These are phyloP conservation scores for Phytophthora pini DNA, from an alignment of 352 stramenopile genomes.

Conservation along the genomic window DNA sequence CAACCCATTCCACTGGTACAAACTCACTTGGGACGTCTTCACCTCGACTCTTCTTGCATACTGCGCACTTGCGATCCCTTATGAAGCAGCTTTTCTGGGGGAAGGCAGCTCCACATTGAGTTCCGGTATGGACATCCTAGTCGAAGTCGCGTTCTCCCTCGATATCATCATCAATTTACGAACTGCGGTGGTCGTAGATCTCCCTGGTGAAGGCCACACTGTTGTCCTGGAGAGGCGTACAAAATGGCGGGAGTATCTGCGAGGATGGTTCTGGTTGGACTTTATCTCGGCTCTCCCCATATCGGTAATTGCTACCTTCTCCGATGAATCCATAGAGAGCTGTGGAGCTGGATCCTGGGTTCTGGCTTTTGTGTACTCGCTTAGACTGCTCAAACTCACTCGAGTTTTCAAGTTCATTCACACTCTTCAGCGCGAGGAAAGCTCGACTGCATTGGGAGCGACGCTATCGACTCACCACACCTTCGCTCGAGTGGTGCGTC, in stretches of 20 bases:
- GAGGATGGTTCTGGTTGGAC: slow-evolving; percentile 78
- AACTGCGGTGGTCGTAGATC: slow-evolving; percentile 43
- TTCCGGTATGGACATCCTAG: slow-evolving; percentile 41
- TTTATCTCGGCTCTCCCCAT: slow-evolving; percentile 70
- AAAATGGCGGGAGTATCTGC: slow-evolving; percentile 54
- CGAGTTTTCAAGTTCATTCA: slow-evolving; percentile 89
- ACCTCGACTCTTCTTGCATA: slow-evolving; percentile 55
- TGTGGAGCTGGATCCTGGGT: slow-evolving; percentile 23
- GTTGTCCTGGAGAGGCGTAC: slow-evolving; percentile 43
- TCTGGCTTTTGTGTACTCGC: slow-evolving; percentile 66
- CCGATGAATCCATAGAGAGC: slow-evolving; percentile 24
- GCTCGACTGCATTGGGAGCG: slow-evolving; percentile 40
- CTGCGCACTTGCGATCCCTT: slow-evolving; percentile 64
- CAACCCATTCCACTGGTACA: slow-evolving; percentile 52
- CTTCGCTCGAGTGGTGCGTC: slow-evolving; percentile 57
- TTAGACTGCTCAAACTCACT: slow-evolving; percentile 85
- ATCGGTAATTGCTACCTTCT: slow-evolving; percentile 37
- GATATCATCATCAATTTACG: slow-evolving; percentile 72
- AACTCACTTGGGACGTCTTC: slow-evolving; percentile 61
- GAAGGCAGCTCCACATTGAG: slow-evolving; percentile 35
- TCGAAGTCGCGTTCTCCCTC: slow-evolving; percentile 56
- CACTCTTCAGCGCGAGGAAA: slow-evolving; percentile 59
- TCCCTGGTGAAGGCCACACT: slow-evolving; percentile 41
- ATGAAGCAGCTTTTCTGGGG: slow-evolving; percentile 65
- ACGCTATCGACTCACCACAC: slow-evolving; percentile 53